Conservation (phyloP, 2,329 filamentous ascomycete species). For the Ascochyta koolunga region DNA sequence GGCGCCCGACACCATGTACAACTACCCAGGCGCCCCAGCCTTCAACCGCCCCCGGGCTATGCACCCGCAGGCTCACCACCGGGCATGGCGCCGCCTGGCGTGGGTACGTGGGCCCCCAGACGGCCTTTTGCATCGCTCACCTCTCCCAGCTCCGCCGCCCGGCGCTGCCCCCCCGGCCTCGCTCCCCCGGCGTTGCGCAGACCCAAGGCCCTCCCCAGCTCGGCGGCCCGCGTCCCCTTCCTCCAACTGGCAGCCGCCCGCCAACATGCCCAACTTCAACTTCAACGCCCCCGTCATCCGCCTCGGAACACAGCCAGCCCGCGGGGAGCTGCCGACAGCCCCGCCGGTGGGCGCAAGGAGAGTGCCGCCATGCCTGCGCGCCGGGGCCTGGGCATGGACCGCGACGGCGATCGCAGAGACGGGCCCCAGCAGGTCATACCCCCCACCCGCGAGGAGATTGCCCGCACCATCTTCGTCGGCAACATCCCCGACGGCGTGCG, state of each 20-base stretch:
- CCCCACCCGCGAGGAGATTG: conserved; percentile 86
- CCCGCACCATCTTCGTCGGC: conserved; percentile 88
- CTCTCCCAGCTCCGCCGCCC: conserved; percentile 15
- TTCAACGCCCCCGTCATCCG: conserved; percentile 97
- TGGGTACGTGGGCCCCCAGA: conserved; percentile 64
- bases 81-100: conserved; percentile 77
- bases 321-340: conserved; percentile 55
- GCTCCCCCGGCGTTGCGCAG: conserved; percentile 78
- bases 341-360: conserved; percentile 57
- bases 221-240: conserved; percentile 80
- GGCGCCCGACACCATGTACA: conserved; percentile 38
- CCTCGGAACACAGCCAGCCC: conserved; percentile 77
- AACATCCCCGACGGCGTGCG: conserved; percentile 81
- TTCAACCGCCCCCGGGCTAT: conserved; percentile 80
- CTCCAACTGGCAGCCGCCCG: conserved; percentile 82
- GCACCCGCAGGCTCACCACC: conserved; percentile 74
- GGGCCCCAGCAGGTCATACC: conserved; percentile 76
- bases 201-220: conserved; percentile 74
- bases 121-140: background rate
- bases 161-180: conserved; percentile 69
- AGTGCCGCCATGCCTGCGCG: conserved; percentile 47
- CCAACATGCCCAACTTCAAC: conserved; percentile 96
- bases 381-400: conserved; percentile 63
- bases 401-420: conserved; percentile 67
- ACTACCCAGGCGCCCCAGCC: conserved; percentile 56